A percentile compares a stretch with the other conserved stretches of the same genome.
Conservation (phyloP, 1,284 basidiomycete genomes). For the Cryptococcus deneoformans region DNA sequence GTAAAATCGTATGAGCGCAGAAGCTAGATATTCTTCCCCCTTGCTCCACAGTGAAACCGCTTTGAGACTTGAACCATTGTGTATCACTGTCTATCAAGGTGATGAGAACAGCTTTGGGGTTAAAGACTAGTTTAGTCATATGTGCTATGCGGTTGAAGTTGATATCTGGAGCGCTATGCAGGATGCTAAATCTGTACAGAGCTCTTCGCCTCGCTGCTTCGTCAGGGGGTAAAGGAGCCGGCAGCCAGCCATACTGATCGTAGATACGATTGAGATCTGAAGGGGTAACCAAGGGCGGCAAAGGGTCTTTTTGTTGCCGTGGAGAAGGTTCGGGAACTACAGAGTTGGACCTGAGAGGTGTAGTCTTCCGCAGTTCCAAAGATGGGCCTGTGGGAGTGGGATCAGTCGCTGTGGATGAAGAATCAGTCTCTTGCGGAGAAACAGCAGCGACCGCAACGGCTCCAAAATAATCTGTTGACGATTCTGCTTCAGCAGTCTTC, state of each 20-base stretch:
- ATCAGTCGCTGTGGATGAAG: constrained; percentile 31
- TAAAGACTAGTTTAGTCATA: constrained; percentile 88
- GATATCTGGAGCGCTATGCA: constrained; percentile 75
- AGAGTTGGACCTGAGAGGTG: constrained; percentile 33
- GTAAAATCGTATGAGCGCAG: constrained; percentile 78
- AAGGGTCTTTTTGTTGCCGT: background rate
- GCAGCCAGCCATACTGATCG: constrained; percentile 67
- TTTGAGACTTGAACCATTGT: constrained; percentile 84
- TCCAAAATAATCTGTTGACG: constrained; percentile 38
- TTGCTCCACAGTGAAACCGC: constrained; percentile 55
- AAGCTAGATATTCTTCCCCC: constrained; percentile 67
- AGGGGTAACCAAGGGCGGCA: constrained; percentile 16
- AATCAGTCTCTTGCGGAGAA: constrained; percentile 4
- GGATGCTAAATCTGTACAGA: constrained; percentile 76
- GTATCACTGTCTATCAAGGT: constrained; percentile 76
- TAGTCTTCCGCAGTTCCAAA: background rate
- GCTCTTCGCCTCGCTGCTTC: constrained; percentile 76
- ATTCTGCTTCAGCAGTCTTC: constrained; percentile 19
- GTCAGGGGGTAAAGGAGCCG: constrained; percentile 74
- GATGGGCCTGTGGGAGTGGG: constrained; percentile 2
- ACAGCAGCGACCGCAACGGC: constrained; percentile 10
- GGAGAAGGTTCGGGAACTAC: constrained; percentile 47
- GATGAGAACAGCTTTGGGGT: constrained; percentile 78
- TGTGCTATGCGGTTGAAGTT: constrained; percentile 91
- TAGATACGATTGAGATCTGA: constrained; percentile 52